A percentile compares a stretch with the other conserved stretches of the same genome.
phyloP scores from a whole-genome alignment of 306 rosid genomes.

The Lathyrus tuberosus region DNA sequence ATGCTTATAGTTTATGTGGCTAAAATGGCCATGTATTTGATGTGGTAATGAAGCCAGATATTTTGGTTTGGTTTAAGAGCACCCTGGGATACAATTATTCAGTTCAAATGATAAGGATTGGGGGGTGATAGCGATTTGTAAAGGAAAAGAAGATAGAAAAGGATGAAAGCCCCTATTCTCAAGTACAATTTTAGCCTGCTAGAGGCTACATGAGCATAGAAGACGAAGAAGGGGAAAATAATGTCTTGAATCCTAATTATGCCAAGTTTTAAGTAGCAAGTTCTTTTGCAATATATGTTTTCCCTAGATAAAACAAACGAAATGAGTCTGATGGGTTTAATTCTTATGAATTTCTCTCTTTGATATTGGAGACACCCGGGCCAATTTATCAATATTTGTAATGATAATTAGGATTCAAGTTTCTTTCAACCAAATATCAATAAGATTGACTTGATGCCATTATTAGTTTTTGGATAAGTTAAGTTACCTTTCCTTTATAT shows the following conservation, averaged over 20 bases:
- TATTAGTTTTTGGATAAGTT: constrained; percentile 13
- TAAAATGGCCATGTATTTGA: not conserved
- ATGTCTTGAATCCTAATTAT: not conserved
- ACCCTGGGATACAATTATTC: not conserved
- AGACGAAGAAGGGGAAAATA: not conserved
- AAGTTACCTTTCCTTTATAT: not conserved
- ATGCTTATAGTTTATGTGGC: not conserved
- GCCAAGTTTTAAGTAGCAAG: not conserved
- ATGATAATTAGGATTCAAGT: constrained; percentile 3
- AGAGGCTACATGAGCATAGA: constrained; percentile 2
- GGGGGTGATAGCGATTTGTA: not conserved
- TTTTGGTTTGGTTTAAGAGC: constrained; percentile 13
- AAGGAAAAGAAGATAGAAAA: not conserved
- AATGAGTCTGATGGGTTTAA: not conserved
- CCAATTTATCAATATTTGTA: not conserved
- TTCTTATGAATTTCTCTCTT: constrained; percentile 27
- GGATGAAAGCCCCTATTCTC: not conserved
- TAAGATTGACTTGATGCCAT: not conserved
- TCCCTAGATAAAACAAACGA: not conserved
- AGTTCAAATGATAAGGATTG: too few relatives aligned
- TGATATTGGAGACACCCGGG: constrained; percentile 4
- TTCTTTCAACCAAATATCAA: not conserved
- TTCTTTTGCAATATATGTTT: not conserved
- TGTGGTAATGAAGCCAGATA: not conserved
- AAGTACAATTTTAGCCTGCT: not conserved